Evolutionary conservation across 306 rosid species (phyloP).

Genomic region (Parietaria judaica): DNA sequence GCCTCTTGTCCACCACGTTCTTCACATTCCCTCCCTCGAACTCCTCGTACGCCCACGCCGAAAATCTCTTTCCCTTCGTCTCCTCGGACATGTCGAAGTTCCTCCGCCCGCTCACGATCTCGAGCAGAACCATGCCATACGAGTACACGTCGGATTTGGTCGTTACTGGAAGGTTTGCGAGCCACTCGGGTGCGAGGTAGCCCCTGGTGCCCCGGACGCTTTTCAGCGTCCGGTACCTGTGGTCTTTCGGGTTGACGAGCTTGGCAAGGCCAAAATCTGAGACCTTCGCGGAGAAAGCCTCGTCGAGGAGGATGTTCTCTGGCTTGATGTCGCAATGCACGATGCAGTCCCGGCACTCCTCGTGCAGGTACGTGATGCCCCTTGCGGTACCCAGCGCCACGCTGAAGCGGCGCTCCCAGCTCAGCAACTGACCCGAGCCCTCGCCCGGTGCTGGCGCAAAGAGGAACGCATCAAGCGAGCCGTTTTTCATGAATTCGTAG

Average conservation of each 20-base stretch:
- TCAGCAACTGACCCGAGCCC: slow-evolving; percentile 39
- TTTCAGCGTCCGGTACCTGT: slow-evolving; percentile 51
- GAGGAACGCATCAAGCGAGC: slow-evolving; percentile 60
- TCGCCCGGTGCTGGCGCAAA: slow-evolving; percentile 29
- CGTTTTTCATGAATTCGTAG: slow-evolving; percentile 78
- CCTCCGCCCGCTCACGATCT: slow-evolving; percentile 76
- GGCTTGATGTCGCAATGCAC: slow-evolving; percentile 89
- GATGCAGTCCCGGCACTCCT: slow-evolving; percentile 84
- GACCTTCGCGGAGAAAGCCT: slow-evolving; percentile 56
- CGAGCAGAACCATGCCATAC: slow-evolving; percentile 80
- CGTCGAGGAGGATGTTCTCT: slow-evolving; percentile 80
- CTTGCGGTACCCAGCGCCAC: slow-evolving; percentile 71
- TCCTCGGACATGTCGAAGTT: slow-evolving; percentile 60
- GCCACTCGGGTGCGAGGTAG: slow-evolving; percentile 88
- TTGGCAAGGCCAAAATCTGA: slow-evolving; percentile 89
- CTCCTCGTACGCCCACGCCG: slow-evolving; percentile 69
- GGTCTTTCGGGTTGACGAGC: slow-evolving; percentile 51
- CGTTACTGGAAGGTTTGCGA: slow-evolving; percentile 72
- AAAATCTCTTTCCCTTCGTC: slow-evolving; percentile 54
- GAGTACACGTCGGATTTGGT: slow-evolving; percentile 70
- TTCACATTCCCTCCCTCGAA: slow-evolving; percentile 55
- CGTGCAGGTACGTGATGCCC: slow-evolving; percentile 85
- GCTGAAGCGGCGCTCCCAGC: slow-evolving; percentile 61
- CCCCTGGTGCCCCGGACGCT: slow-evolving; percentile 81
- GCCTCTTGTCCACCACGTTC: slow-evolving; percentile 53